A percentile compares a stretch with the other conserved stretches of the same genome.
phyloP scores from a whole-genome alignment of 2,329 filamentous ascomycete genomes.

The Monascus ruber region DNA sequence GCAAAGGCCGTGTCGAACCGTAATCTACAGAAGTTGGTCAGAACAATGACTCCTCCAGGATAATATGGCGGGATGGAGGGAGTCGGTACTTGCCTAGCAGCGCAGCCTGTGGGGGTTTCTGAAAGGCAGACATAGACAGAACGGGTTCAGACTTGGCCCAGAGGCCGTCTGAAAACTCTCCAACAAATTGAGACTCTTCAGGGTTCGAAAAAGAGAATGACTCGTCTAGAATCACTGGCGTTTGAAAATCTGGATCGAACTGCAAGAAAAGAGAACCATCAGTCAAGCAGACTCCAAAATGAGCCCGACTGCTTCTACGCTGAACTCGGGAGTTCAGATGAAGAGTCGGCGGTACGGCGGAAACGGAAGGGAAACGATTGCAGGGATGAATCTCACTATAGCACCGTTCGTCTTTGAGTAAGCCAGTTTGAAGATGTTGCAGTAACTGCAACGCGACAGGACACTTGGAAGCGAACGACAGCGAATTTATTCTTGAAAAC shows the following conservation, averaged over 20 bases:
- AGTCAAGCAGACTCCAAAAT: conserved; percentile 4
- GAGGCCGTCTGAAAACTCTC: conserved; percentile 39
- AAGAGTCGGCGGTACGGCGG: conserved; percentile 1
- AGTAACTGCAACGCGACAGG: conserved; percentile 31
- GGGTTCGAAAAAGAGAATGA: conserved; percentile 35
- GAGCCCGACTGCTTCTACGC: neutral
- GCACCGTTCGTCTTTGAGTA: conserved; percentile 35
- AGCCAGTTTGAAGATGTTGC: conserved; percentile 41
- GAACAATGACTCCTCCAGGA: conserved; percentile 6
- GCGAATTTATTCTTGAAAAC: conserved; percentile 29
- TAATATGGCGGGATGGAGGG: neutral
- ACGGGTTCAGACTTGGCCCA: conserved; percentile 49
- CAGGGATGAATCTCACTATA: conserved; percentile 27
- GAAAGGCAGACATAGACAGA: conserved; percentile 72
- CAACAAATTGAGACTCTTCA: conserved; percentile 34
- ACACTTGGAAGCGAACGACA: conserved; percentile 37
- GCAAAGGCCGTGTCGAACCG: conserved; percentile 25
- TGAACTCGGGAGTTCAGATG: neutral
- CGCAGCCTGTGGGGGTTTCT: conserved; percentile 62
- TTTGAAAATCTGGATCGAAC: conserved; percentile 35
- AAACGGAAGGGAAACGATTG: conserved; percentile 14
- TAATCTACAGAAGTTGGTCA: conserved; percentile 18
- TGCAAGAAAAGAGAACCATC: conserved; percentile 9
- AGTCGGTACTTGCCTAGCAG: conserved; percentile 60
- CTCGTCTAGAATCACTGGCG: conserved; percentile 37